Percentiles rank a stretch among this genome's conserved stretches.
These are phyloP conservation scores for Tylopilus balloui DNA, from an alignment of 768 basidiomycete species.

Conservation along the genomic window DNA sequence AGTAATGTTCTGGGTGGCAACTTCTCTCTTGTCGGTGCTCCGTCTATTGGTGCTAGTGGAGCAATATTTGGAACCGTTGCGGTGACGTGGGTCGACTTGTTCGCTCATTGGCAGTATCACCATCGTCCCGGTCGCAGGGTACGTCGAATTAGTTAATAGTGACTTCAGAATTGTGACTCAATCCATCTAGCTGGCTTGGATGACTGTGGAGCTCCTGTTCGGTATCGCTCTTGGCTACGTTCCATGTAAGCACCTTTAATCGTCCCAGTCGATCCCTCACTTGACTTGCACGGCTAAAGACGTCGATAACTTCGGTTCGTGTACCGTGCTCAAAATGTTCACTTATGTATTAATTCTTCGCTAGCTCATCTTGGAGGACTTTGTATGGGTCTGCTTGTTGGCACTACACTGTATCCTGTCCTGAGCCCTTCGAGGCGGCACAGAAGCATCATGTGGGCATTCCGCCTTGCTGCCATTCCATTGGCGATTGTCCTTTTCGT, in stretches of 20 bases:
- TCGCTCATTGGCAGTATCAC: slow-evolving; percentile 90
- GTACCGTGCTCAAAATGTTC: background rate
- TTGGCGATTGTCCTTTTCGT: slow-evolving; percentile 77
- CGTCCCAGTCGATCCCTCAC: background rate
- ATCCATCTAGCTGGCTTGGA: slow-evolving; percentile 60
- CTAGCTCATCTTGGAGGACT: slow-evolving; percentile 85
- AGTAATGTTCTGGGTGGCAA: slow-evolving; percentile 90
- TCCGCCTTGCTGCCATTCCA: slow-evolving; percentile 71
- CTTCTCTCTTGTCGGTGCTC: slow-evolving; percentile 83
- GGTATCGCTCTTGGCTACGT: slow-evolving; percentile 83
- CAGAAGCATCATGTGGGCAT: slow-evolving; percentile 62
- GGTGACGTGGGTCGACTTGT: slow-evolving; percentile 83
- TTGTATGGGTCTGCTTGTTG: slow-evolving; percentile 76
- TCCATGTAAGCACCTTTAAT: slow-evolving; percentile 52
- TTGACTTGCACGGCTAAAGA: slow-evolving; percentile 38
- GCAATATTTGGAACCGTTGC: slow-evolving; percentile 88
- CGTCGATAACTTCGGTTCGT: slow-evolving; percentile 85
- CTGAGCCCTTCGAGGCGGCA: slow-evolving; percentile 79
- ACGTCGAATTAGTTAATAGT: slow-evolving; percentile 8
- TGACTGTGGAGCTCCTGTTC: slow-evolving; percentile 82
- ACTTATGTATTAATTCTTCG: background rate
- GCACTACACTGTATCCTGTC: slow-evolving; percentile 83
- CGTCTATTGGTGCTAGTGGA: slow-evolving; percentile 89
- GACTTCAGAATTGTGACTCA: background rate
- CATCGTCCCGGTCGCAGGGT: slow-evolving; percentile 80